phyloP scores from a whole-genome alignment of 139 green algal genomes.

The Bryopsis sp. region DNA sequence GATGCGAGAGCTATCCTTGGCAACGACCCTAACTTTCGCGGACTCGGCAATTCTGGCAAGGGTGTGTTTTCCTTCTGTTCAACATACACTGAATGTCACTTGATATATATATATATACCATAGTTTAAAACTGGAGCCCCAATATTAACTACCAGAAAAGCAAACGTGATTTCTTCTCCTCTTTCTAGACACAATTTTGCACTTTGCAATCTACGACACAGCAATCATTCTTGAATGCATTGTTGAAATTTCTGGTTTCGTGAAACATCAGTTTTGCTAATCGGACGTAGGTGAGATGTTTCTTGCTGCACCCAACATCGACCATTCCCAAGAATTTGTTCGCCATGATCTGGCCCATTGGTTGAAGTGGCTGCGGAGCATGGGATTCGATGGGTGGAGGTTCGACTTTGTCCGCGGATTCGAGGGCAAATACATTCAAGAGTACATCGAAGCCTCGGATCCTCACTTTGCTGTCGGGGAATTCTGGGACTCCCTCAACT shows the following conservation, averaged over 20 bases:
- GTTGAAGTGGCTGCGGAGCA: conserved; percentile 54
- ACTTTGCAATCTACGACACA: no score
- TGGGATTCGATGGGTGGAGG: conserved; percentile 73
- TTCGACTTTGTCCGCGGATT: conserved; percentile 47
- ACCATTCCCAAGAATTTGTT: conserved; percentile 64
- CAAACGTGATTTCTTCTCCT: no score
- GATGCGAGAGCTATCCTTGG: conserved; percentile 49
- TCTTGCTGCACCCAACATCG: conserved; percentile 63
- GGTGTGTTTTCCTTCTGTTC: no score
- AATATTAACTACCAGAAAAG: no score
- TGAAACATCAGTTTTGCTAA: no score
- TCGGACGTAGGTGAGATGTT: conserved; percentile 61
- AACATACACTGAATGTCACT: no score
- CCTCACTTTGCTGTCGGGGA: conserved; percentile 74
- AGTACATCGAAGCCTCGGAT: conserved; percentile 67
- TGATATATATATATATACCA: no score
- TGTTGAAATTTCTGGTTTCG: no score
- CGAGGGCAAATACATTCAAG: conserved; percentile 39
- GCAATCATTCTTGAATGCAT: no score
- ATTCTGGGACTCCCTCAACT: conserved; percentile 65
- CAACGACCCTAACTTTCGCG: conserved; percentile 48
- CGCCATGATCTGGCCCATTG: conserved; percentile 49
- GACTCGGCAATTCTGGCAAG: no score
- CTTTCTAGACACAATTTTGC: no score
- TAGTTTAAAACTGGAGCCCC: no score